Base-by-base conservation (phyloP, 768 basidiomycete species). In the Amanita fuliginea region DNA sequence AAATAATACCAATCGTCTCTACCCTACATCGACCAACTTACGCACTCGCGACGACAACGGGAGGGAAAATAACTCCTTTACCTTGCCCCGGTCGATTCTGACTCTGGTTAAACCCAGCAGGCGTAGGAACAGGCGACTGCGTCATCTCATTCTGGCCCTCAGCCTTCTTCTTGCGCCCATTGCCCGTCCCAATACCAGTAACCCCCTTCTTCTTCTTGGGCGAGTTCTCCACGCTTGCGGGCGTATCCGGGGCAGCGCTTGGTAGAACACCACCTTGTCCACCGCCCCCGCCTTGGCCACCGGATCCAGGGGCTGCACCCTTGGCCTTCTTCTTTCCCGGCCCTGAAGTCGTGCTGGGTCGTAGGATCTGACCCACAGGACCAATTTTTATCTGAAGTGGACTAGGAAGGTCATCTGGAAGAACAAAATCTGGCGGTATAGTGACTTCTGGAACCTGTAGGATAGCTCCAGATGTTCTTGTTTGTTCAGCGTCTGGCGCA, bases 361-460 rank as follows among this genome's bases (percentile, higher is more conserved):
- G 77, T 58, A 80, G 56, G 52, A 89, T 76, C 61, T 89, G 86
- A 6, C 88, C 88, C 14, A 89, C 65, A 0, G 88, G 89, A 0
- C 86, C 86, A 56, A 90, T 76, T 68, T 86, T 90, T 40, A 74
- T 66, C 55, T 86, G 85, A 3, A 68, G 60, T 9, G 75, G 58
- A 32, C 66, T 67, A 0, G 84, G 81, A 2, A 64, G 32, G 56
- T 91, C 88, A 69, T 91, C 88, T 7, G 74, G 72, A 3, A 90
- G 69, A 3, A 70, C 60, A 13, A 76, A 51, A 30, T 62, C 59
- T 14, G 42, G 49, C 13, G 63, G 47, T 1, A 57, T 47, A 21
- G 57, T 34, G 42, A 59, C 42, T 42, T 59, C 54, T 28, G 56
- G 59, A 30, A 51, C 49, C 3, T 54, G 49, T 33, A 54, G 53